These are phyloP conservation scores for Apiotrichum veenhuisii DNA, from an alignment of 1,284 basidiomycete genomes.

Conservation along the genomic window DNA sequence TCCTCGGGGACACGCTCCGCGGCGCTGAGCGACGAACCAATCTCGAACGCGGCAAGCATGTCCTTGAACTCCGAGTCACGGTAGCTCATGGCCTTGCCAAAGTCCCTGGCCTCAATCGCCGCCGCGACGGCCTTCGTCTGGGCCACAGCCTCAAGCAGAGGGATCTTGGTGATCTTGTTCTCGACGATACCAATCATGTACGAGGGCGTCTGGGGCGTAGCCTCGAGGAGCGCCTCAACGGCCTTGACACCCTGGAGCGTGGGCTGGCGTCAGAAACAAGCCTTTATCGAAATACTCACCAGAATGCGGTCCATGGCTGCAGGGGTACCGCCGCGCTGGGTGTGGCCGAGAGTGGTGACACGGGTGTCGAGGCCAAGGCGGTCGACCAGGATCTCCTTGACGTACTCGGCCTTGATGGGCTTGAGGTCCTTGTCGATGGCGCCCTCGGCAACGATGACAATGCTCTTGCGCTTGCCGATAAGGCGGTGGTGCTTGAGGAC, in stretches of 20 bases:
- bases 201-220: constrained; percentile 83
- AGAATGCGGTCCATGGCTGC: constrained; percentile 90
- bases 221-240: constrained; percentile 81
- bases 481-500: constrained; percentile 84
- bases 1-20: constrained; percentile 61
- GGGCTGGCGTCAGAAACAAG: constrained; percentile 56
- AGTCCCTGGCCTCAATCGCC: constrained; percentile 80
- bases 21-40: constrained; percentile 64
- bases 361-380: constrained; percentile 88
- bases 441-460: constrained; percentile 96
- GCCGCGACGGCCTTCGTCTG: constrained; percentile 80
- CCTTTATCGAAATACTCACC: constrained; percentile 52
- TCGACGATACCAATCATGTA: constrained; percentile 97
- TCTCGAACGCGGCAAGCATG: constrained; percentile 75
- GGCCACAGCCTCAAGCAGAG: constrained; percentile 86
- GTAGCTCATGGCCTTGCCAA: constrained; percentile 77
- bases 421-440: constrained; percentile 83
- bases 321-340: constrained; percentile 88
- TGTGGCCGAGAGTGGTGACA: constrained; percentile 97
- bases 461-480: constrained; percentile 93
- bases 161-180: constrained; percentile 90
- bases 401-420: constrained; percentile 82
- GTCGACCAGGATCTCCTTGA: constrained; percentile 83
- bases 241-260: constrained; percentile 94
- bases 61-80: constrained; percentile 91